These are phyloP conservation scores for Saccharomyces hybrid DNA, from an alignment of 1,139 yeast genomes.

Conservation along the genomic window DNA sequence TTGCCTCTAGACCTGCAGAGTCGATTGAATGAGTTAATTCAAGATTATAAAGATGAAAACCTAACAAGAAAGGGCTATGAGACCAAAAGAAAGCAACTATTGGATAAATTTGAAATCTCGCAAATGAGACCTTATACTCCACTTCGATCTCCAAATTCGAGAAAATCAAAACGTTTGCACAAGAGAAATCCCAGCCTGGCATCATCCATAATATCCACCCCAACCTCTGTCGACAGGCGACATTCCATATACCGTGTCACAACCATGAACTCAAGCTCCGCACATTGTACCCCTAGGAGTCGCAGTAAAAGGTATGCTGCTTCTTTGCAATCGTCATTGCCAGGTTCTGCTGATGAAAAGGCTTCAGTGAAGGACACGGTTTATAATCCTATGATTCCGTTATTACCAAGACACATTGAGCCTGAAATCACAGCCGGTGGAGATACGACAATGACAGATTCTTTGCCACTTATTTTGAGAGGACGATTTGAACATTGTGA, in stretches of 20 bases:
- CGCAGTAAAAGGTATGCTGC: slow-evolving; percentile 12
- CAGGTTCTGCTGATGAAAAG: slow-evolving; percentile 2
- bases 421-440: background rate
- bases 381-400: slow-evolving; percentile 43
- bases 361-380: slow-evolving; percentile 5
- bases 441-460: slow-evolving; percentile 38
- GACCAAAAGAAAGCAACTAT: slow-evolving; percentile 45
- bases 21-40: slow-evolving; percentile 38
- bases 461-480: slow-evolving; percentile 63
- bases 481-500: slow-evolving; percentile 62
- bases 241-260: slow-evolving; percentile 29
- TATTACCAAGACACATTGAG: slow-evolving; percentile 45
- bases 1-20: slow-evolving; percentile 23
- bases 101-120: slow-evolving; percentile 25
- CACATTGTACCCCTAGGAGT: slow-evolving; percentile 11
- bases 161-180: slow-evolving; percentile 5
- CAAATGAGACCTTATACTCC: background rate
- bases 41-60: slow-evolving; percentile 56
- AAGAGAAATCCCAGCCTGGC: slow-evolving; percentile 3
- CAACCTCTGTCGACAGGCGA: slow-evolving; percentile 6
- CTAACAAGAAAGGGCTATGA: slow-evolving; percentile 61
- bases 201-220: slow-evolving; percentile 13
- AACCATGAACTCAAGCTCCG: slow-evolving; percentile 22
- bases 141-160: background rate
- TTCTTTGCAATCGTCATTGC: slow-evolving; percentile 18